Evolutionary conservation across 2,329 filamentous ascomycete genomes (phyloP).

Genomic region (Fusarium sp.): DNA sequence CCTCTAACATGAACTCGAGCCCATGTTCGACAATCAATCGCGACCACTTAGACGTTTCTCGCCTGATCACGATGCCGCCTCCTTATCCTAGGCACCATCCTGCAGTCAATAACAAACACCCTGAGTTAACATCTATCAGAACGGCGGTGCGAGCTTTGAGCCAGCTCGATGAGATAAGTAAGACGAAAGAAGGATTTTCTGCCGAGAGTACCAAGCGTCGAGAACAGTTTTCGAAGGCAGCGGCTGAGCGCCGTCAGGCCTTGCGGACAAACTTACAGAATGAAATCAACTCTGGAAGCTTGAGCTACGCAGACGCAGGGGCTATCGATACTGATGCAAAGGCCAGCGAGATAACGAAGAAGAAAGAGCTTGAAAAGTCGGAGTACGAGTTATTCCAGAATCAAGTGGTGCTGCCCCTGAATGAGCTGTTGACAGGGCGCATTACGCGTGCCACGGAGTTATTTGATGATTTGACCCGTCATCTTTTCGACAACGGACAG

Average conservation of each 20-base stretch:
- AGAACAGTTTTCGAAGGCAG: conserved; percentile 67
- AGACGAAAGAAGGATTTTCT: conserved; percentile 75
- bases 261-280: conserved; percentile 83
- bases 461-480: conserved; percentile 82
- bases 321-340: conserved; percentile 84
- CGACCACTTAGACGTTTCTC: conserved; percentile 85
- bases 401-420: conserved; percentile 85
- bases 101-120: conserved; percentile 95
- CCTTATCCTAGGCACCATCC: conserved; percentile 96
- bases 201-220: conserved; percentile 71
- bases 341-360: conserved; percentile 76
- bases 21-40: conserved; percentile 64
- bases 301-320: conserved; percentile 87
- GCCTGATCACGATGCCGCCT: conserved; percentile 92
- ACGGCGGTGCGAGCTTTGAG: conserved; percentile 80
- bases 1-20: conserved; percentile 57
- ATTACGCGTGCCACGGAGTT: conserved; percentile 81
- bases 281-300: conserved; percentile 82
- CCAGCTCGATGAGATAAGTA: conserved; percentile 80
- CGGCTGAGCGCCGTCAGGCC: conserved; percentile 70
- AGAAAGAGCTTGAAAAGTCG: conserved; percentile 81
- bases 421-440: conserved; percentile 82
- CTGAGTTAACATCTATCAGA: conserved; percentile 85
- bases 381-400: conserved; percentile 90
- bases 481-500: conserved; percentile 76